These are phyloP conservation scores for Hypoxylon sp. DNA, from an alignment of 2,329 filamentous ascomycete genomes.

Conservation along the genomic window DNA sequence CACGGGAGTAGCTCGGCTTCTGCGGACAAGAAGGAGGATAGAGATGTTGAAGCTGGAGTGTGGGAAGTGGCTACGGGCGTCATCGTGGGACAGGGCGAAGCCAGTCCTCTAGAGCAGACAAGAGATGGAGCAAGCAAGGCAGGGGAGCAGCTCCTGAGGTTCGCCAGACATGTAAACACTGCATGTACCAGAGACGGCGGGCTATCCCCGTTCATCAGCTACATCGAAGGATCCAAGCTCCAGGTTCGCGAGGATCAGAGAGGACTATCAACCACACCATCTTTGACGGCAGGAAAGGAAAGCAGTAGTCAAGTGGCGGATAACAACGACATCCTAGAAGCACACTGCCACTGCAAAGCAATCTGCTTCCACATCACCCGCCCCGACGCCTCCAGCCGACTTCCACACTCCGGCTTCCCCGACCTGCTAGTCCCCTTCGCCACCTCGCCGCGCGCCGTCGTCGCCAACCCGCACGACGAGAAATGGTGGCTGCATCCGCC, in stretches of 20 bases:
- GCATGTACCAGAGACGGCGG: slow-evolving; percentile 55
- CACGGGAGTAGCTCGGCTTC: slow-evolving; percentile 3
- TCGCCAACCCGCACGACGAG: slow-evolving; percentile 59
- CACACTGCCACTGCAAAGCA: slow-evolving; percentile 65
- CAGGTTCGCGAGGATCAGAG: slow-evolving; percentile 12
- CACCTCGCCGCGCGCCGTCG: slow-evolving; percentile 45
- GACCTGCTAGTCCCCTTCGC: slow-evolving; percentile 65
- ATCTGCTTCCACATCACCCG: slow-evolving; percentile 68
- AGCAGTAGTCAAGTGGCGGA: neutral
- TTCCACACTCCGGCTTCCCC: slow-evolving; percentile 61
- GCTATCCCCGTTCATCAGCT: slow-evolving; percentile 50
- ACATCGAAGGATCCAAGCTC: slow-evolving; percentile 15
- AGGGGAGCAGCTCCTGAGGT: slow-evolving; percentile 24
- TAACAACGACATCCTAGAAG: slow-evolving; percentile 52
- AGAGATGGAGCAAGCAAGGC: neutral
- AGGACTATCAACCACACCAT: neutral
- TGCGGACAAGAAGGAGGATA: neutral
- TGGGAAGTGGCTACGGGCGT: slow-evolving; percentile 57
- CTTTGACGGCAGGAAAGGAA: slow-evolving; percentile 21
- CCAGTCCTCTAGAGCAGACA: neutral
- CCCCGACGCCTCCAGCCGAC: slow-evolving; percentile 60
- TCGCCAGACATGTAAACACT: slow-evolving; percentile 44
- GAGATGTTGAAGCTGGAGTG: neutral
- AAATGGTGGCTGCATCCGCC: slow-evolving; percentile 70
- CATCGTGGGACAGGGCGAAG: slow-evolving; percentile 39